phyloP scores from a whole-genome alignment of 2,329 filamentous ascomycete genomes.

The Penicillium verrucosum region DNA sequence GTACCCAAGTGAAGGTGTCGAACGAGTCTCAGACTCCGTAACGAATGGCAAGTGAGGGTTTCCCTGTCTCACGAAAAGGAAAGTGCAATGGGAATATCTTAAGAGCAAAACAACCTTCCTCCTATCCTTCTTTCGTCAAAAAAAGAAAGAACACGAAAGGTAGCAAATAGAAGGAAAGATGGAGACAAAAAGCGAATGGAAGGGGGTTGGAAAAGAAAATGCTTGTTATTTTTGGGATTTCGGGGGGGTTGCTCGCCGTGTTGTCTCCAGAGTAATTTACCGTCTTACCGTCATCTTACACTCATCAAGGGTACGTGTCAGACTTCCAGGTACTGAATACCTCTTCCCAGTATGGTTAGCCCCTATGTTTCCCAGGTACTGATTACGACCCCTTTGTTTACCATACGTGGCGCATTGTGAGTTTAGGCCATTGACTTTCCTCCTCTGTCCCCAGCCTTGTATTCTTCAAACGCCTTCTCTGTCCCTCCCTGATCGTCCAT shows the following conservation, averaged over 20 bases:
- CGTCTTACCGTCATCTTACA: constrained; percentile 22
- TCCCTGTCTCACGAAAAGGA: constrained; percentile 4
- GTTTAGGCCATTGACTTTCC: background rate
- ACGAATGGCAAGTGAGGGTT: constrained; percentile 16
- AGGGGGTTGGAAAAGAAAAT: constrained; percentile 22
- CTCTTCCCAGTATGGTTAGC: constrained; percentile 2
- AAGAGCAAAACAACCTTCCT: constrained; percentile 12
- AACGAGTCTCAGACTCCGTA: constrained; percentile 25
- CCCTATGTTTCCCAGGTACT: constrained; percentile 4
- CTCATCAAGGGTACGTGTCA: constrained; percentile 12
- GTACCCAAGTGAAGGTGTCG: constrained; percentile 4
- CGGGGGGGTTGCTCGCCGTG: constrained; percentile 9
- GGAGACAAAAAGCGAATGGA: constrained; percentile 25
- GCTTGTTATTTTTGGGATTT: constrained; percentile 24
- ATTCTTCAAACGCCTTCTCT: background rate
- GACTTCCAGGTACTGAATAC: constrained; percentile 13
- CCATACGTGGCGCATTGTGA: constrained; percentile 4
- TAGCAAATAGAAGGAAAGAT: constrained; percentile 31
- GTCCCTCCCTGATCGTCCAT: background rate
- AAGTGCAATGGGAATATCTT: constrained; percentile 9
- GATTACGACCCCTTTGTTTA: constrained; percentile 2
- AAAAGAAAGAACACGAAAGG: constrained; percentile 27
- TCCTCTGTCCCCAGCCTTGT: background rate
- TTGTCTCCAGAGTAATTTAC: constrained; percentile 22
- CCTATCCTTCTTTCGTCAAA: constrained; percentile 14